Conservation (phyloP, 768 basidiomycete genomes). For the Tricholoma sp. region DNA sequence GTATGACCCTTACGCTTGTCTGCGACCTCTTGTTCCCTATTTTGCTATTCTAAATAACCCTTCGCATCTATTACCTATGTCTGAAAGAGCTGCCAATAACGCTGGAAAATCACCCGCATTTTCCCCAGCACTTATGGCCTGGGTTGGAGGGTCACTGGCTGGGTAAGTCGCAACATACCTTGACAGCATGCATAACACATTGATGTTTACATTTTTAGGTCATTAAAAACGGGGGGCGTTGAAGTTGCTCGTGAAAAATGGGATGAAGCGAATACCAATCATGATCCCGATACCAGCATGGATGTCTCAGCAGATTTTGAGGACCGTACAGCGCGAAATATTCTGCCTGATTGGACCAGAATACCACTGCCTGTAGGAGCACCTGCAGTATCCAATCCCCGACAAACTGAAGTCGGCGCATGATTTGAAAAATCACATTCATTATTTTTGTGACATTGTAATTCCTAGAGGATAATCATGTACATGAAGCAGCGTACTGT, state of each 20-base stretch:
- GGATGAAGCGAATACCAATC: constrained; percentile 62
- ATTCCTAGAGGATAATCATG: neutral
- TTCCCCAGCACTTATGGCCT: constrained; percentile 71
- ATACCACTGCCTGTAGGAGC: constrained; percentile 59
- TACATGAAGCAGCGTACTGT: neutral
- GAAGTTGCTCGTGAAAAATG: constrained; percentile 83
- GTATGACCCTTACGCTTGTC: constrained; percentile 71
- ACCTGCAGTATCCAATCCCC: constrained; percentile 33
- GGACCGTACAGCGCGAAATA: constrained; percentile 29
- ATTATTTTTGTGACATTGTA: neutral
- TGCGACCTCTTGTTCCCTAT: constrained; percentile 67
- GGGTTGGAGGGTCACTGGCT: constrained; percentile 92
- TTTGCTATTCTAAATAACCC: constrained; percentile 88
- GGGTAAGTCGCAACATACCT: constrained; percentile 52
- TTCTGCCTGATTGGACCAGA: constrained; percentile 83
- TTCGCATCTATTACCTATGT: constrained; percentile 44
- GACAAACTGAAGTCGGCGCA: constrained; percentile 18
- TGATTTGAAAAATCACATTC: constrained; percentile 7
- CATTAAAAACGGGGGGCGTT: constrained; percentile 80
- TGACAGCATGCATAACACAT: neutral
- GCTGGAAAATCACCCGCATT: constrained; percentile 89
- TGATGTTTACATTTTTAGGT: constrained; percentile 33
- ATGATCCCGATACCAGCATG: constrained; percentile 37
- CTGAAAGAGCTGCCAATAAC: constrained; percentile 50
- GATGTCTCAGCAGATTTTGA: constrained; percentile 30